Evolutionary conservation across 257 asterid species (phyloP).

Genomic region (Nemophila menziesii): DNA sequence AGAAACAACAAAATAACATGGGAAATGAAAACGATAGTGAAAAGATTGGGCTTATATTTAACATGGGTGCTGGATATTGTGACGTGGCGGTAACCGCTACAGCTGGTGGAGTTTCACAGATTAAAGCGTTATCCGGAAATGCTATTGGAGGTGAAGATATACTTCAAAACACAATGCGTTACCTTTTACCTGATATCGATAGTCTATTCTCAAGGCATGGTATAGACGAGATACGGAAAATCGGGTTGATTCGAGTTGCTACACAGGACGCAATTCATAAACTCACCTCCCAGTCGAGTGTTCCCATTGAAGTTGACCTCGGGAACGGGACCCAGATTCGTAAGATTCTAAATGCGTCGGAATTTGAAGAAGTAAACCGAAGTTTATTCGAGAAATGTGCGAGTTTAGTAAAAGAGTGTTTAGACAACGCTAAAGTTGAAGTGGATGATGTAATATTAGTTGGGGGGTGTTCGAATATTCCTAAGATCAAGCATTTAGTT

Average conservation of each 20-base stretch:
- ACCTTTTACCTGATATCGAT: slow-evolving; percentile 53
- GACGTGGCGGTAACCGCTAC: slow-evolving; percentile 75
- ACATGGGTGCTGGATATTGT: slow-evolving; percentile 92
- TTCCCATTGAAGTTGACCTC: slow-evolving; percentile 40
- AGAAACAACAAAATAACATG: slow-evolving; percentile 43
- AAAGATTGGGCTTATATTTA: slow-evolving; percentile 61
- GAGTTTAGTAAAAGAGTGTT: slow-evolving; percentile 33
- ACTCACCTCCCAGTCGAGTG: slow-evolving; percentile 39
- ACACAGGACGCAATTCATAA: slow-evolving; percentile 64
- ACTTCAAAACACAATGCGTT: slow-evolving; percentile 52
- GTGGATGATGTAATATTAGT: slow-evolving; percentile 57
- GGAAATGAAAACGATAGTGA: slow-evolving; percentile 62
- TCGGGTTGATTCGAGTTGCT: slow-evolving; percentile 71
- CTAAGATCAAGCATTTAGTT: slow-evolving; percentile 29
- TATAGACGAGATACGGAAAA: slow-evolving; percentile 41
- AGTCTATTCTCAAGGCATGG: slow-evolving; percentile 44
- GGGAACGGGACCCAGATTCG: slow-evolving; percentile 40
- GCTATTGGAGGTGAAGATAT: slow-evolving; percentile 78
- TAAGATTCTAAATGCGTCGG: slow-evolving; percentile 34
- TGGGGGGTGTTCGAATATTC: slow-evolving; percentile 77
- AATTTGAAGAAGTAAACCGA: slow-evolving; percentile 53
- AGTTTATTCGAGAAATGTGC: slow-evolving; percentile 49
- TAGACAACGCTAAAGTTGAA: slow-evolving; percentile 48
- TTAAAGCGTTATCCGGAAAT: slow-evolving; percentile 56
- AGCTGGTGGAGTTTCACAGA: slow-evolving; percentile 77